A percentile compares a stretch with the other conserved stretches of the same genome.
Conservation (phyloP, 1,139 yeast species). For the Candida gigantensis region DNA sequence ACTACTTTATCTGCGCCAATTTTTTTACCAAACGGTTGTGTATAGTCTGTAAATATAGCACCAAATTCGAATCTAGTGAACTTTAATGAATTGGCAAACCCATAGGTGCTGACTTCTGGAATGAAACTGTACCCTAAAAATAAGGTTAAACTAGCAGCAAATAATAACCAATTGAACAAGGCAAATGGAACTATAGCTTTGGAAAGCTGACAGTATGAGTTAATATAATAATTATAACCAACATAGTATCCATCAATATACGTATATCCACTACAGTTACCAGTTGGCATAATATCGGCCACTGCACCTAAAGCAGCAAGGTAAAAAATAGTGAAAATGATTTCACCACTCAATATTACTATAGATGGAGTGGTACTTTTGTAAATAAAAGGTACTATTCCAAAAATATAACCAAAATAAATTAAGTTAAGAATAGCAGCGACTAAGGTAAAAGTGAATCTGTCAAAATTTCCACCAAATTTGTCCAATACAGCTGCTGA, state of each 20-base stretch:
- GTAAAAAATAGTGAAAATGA: slow-evolving; percentile 25
- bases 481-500: slow-evolving; percentile 24
- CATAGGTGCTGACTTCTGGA: slow-evolving; percentile 20
- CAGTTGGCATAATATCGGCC: slow-evolving; percentile 27
- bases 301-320: slow-evolving; percentile 26
- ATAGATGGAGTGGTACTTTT: slow-evolving; percentile 17
- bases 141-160: slow-evolving; percentile 23
- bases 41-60: slow-evolving; percentile 11
- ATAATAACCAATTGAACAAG: slow-evolving; percentile 31
- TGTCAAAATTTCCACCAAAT: slow-evolving; percentile 12
- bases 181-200: slow-evolving; percentile 34
- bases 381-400: slow-evolving; percentile 14
- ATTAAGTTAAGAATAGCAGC: slow-evolving; percentile 24
- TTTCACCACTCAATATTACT: slow-evolving; percentile 22
- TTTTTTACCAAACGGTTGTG: slow-evolving; percentile 1
- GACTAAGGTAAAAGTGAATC: slow-evolving; percentile 24
- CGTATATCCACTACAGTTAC: slow-evolving; percentile 18
- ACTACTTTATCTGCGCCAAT: background rate
- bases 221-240: background rate
- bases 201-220: slow-evolving; percentile 22
- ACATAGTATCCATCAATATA: background rate
- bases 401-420: slow-evolving; percentile 23
- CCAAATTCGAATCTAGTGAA: slow-evolving; percentile 12
- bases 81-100: slow-evolving; percentile 7
- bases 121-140: slow-evolving; percentile 22